Conservation (phyloP, 768 basidiomycete genomes). For the Hericium alpestre region DNA sequence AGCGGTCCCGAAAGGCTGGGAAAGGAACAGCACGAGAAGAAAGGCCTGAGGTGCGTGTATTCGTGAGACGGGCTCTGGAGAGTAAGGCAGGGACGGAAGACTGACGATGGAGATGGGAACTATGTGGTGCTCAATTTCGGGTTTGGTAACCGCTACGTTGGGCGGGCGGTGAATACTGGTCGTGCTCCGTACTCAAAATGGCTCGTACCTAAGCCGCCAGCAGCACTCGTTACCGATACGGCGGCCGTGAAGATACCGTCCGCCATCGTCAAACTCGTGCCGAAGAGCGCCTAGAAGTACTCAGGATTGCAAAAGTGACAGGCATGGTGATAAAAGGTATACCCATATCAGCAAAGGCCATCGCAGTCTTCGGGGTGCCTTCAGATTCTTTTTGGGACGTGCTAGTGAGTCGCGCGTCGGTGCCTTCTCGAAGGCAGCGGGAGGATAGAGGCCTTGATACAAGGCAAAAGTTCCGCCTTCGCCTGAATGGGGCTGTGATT, state of each 20-base stretch:
- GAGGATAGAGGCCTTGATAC: constrained; percentile 51
- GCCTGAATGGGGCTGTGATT: constrained; percentile 21
- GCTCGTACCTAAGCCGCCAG: constrained; percentile 40
- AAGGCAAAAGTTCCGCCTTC: constrained; percentile 65
- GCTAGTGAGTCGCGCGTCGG: constrained; percentile 15
- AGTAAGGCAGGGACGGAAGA: not conserved
- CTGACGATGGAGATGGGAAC: constrained; percentile 51
- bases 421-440: constrained; percentile 13
- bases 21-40: constrained; percentile 44
- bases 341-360: constrained; percentile 53
- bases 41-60: constrained; percentile 29
- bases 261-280: constrained; percentile 55
- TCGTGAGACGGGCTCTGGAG: not conserved
- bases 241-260: constrained; percentile 64
- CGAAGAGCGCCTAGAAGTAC: constrained; percentile 40
- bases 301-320: not conserved
- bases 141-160: constrained; percentile 37
- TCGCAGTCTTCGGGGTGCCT: constrained; percentile 19
- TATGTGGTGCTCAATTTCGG: constrained; percentile 34
- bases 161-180: not conserved
- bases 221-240: constrained; percentile 58
- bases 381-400: constrained; percentile 2
- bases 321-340: constrained; percentile 8
- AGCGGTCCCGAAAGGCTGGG: constrained; percentile 51
- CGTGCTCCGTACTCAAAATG: not conserved